Evolutionary conservation across 371 early-diverging fungal species (phyloP).

Genomic region (Edhazardia aedis): DNA sequence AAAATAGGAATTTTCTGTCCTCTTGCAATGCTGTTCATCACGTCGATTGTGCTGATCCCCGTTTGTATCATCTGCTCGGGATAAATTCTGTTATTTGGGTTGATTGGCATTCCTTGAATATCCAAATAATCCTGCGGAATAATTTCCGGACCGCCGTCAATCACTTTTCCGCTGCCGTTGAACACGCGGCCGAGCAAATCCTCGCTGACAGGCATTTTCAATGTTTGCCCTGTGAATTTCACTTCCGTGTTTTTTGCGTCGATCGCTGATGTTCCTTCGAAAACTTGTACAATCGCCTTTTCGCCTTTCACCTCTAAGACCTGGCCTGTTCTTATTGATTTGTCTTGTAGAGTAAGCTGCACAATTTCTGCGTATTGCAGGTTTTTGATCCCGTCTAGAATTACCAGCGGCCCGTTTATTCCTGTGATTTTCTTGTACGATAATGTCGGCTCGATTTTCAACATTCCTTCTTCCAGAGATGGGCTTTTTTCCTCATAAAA

Average conservation of each 20-base stretch:
- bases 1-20: conserved; percentile 99
- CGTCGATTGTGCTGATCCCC: conserved; percentile 96
- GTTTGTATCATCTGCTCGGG: conserved; percentile 99
- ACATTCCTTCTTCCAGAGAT: no score
- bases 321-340: conserved; percentile 77
- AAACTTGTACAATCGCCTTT: conserved; percentile 92
- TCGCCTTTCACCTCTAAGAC: conserved; percentile 93
- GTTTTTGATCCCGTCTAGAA: conserved; percentile 88
- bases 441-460: conserved; percentile 14
- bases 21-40: conserved; percentile 99
- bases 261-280: conserved; percentile 93
- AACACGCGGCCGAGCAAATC: conserved; percentile 97
- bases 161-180: conserved; percentile 92
- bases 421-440: conserved; percentile 92
- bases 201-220: conserved; percentile 88
- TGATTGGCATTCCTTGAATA: conserved; percentile 85
- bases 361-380: conserved; percentile 95
- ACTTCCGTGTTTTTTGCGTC: conserved; percentile 85
- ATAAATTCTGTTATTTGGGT: conserved; percentile 91
- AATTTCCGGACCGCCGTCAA: conserved; percentile 92
- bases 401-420: conserved; percentile 96
- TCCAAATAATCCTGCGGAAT: conserved; percentile 94
- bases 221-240: conserved; percentile 83
- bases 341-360: conserved; percentile 80
- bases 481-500: no score